Base-by-base conservation (phyloP, 148 eudicot species). In the Camellia granthamiana region DNA sequence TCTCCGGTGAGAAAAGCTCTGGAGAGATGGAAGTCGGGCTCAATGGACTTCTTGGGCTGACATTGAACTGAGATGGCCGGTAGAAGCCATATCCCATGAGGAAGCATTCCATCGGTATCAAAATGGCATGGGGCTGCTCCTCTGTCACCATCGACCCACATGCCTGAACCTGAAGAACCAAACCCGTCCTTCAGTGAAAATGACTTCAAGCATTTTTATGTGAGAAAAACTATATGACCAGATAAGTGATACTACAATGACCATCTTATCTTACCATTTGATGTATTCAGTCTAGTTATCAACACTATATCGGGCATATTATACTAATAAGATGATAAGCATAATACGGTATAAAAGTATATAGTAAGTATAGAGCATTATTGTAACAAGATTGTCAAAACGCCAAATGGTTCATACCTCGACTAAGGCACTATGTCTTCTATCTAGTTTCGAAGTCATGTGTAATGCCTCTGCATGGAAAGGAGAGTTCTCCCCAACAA, bases 71-170 rank as follows among this genome's bases (percentile, higher is more conserved):
- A 55, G 93, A 86, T 18, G 92, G 95, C 75, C 91, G 81, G 77
- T 87, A 85, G 77, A 94, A 86, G 38, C 98, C 97, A 59, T 82
- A 92, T 7, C 97, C 98, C 97, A 94, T 91, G 71, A 94, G 93
- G 81, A 94, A 94, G 77, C 89, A 94, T 78, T 94, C 98, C 78
- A 94, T 41, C 6, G 98, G 98, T 82, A 91, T 86, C 83, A 92
- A 79, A 94, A 94, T 92, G 70, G 98, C 92, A 38, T 90, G 90
- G 42, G 98, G 98, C 74, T 92, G 98, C 81, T 94, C 98, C 85
- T 92, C 98, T 2, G 98, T 94, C 61, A 94, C 98, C 84, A 94
- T 78, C 11, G 98, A 91, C 49, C 98, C 98, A 38, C 98, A 92
- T 77, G 90, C 85, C 82, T 89, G 97, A 76, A 94, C 98, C 98